These are phyloP conservation scores for Cynara cardunculus DNA, from an alignment of 129 eudicot genomes.

Conservation along the genomic window DNA sequence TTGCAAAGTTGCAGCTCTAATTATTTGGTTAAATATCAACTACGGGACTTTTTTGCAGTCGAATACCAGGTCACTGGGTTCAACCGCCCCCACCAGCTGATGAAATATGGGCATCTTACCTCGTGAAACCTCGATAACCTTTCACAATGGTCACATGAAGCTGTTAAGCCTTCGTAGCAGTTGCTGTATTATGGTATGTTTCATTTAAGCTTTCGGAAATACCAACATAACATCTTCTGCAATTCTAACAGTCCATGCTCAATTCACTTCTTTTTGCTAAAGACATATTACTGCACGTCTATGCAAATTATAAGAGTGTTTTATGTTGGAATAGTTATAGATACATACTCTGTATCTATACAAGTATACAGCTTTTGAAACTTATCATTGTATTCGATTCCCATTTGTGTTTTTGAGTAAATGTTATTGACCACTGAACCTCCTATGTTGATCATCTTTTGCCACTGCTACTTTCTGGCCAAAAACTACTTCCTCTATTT, in stretches of 20 bases:
- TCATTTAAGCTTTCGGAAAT: not conserved
- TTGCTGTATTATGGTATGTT: slow-evolving; percentile 8
- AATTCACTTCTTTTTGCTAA: not conserved
- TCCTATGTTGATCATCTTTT: not conserved
- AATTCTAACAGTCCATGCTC: not conserved
- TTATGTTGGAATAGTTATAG: not conserved
- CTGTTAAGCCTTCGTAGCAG: not conserved
- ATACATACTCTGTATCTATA: no score
- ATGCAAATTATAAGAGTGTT: not conserved
- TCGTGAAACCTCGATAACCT: slow-evolving; percentile 50
- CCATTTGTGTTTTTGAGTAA: not conserved
- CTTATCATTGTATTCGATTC: not conserved
- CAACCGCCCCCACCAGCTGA: slow-evolving; percentile 89
- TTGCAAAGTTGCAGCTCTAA: not conserved
- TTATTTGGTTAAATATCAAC: not conserved
- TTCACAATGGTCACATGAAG: not conserved
- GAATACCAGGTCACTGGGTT: slow-evolving; percentile 99
- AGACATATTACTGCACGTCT: no score
- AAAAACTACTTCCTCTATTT: no score
- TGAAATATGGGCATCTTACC: slow-evolving; percentile 90
- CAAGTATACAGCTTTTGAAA: not conserved
- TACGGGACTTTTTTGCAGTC: slow-evolving; percentile 41
- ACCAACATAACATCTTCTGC: not conserved
- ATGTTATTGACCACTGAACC: not conserved
- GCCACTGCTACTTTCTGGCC: not conserved